A percentile compares a stretch with the other conserved stretches of the same genome.
Conservation (phyloP, 2,329 filamentous ascomycete genomes). For the Ophiobolus disseminans region DNA sequence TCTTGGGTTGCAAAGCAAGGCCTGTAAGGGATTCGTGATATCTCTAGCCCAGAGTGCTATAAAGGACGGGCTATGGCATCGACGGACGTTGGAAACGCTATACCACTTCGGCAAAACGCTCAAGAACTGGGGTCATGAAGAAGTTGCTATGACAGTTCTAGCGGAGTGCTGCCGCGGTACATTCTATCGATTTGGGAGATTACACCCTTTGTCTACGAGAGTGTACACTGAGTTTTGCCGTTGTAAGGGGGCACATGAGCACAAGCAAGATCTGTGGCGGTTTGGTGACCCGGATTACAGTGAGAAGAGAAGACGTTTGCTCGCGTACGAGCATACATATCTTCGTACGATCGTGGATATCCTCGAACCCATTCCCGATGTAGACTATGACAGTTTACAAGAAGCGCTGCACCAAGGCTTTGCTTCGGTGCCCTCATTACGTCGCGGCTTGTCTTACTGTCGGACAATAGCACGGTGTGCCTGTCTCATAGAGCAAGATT, state of each 20-base stretch:
- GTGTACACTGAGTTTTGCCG: neutral
- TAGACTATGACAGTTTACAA: neutral
- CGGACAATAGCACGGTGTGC: no score
- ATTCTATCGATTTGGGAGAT: neutral
- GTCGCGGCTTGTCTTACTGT: no score
- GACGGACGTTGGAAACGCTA: neutral
- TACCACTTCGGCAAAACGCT: neutral
- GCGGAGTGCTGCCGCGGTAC: neutral
- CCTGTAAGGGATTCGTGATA: neutral
- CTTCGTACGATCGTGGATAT: slow-evolving; percentile 13
- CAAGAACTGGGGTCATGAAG: neutral
- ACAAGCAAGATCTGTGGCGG: neutral
- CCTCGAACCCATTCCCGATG: neutral
- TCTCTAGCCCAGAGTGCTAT: neutral
- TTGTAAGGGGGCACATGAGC: neutral
- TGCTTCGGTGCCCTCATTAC: no score
- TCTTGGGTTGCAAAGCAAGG: neutral
- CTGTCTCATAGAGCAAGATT: no score
- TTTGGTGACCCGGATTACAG: neutral
- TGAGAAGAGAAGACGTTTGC: neutral
- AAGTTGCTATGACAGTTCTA: neutral
- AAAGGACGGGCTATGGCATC: neutral
- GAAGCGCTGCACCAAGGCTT: no score
- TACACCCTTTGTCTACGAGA: neutral
- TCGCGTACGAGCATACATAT: slow-evolving; percentile 18